A percentile compares a stretch with the other conserved stretches of the same genome.
These are phyloP conservation scores for Apiotrichum brassicae DNA, from an alignment of 1,284 basidiomycete genomes.

Conservation along the genomic window DNA sequence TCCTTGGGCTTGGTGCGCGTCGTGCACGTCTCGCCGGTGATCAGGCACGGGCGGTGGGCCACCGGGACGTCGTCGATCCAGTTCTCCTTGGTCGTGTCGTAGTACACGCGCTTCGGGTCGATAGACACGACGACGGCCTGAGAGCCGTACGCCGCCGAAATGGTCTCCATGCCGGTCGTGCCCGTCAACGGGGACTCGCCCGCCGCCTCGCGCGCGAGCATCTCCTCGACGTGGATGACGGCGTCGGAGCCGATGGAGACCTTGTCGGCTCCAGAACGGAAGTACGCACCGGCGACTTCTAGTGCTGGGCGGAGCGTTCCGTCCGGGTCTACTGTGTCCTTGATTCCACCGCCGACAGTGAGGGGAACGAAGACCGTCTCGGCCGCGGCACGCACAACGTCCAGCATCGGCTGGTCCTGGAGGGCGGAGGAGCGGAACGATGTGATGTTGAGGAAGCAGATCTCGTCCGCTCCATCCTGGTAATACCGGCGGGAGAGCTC, in stretches of 20 bases:
- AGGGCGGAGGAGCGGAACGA: conserved; percentile 96
- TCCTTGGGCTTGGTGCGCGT: conserved; percentile 53
- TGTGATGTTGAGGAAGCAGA: conserved; percentile 98
- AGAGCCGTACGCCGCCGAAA: conserved; percentile 82
- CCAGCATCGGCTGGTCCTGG: conserved; percentile 95
- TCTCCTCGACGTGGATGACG: conserved; percentile 82
- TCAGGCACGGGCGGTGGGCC: conserved; percentile 35
- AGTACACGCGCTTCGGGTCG: conserved; percentile 85
- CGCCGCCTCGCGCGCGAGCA: conserved; percentile 54
- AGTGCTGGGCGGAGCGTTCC: conserved; percentile 78
- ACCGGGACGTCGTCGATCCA: conserved; percentile 63
- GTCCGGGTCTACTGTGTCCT: conserved; percentile 91
- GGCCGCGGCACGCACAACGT: conserved; percentile 84
- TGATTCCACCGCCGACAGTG: conserved; percentile 97
- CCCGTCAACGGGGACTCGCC: conserved; percentile 49
- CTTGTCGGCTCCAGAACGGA: conserved; percentile 96
- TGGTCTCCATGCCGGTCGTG: conserved; percentile 83
- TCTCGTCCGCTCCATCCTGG: conserved; percentile 84
- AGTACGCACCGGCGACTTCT: conserved; percentile 93
- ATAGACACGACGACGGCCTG: conserved; percentile 98
- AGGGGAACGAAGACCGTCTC: conserved; percentile 93
- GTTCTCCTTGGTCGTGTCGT: conserved; percentile 56
- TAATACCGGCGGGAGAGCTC: conserved; percentile 85
- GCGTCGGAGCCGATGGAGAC: conserved; percentile 88
- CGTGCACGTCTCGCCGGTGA: conserved; percentile 49